Evolutionary conservation across 2,329 filamentous ascomycete species (phyloP).

Genomic region (Microcyclosporella mali): DNA sequence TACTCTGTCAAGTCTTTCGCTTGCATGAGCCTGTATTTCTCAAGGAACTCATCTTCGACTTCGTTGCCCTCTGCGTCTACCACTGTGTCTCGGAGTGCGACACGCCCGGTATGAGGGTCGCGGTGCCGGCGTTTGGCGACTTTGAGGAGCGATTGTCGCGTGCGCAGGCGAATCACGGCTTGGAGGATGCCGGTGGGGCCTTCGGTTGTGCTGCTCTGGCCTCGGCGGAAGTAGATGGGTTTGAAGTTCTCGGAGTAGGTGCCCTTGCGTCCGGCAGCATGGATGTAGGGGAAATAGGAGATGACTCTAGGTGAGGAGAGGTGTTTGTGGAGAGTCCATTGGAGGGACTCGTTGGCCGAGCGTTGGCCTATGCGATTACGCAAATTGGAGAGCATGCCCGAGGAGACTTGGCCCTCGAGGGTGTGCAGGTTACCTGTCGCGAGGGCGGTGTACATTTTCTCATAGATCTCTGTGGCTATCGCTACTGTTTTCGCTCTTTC

Average conservation of each 20-base stretch:
- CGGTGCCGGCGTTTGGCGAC: conserved; percentile 15
- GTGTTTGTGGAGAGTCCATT: conserved; percentile 29
- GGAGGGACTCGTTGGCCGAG: conserved; percentile 29
- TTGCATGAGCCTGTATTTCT: conserved; percentile 32
- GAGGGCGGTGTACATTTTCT: conserved; percentile 43
- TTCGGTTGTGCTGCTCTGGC: conserved; percentile 23
- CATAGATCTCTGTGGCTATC: too few species aligned
- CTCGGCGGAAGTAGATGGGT: conserved; percentile 10
- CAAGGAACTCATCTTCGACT: conserved; percentile 33
- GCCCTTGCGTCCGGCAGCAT: too few species aligned
- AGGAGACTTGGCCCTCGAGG: conserved; percentile 18
- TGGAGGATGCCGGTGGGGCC: conserved; percentile 23
- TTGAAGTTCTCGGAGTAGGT: too few species aligned
- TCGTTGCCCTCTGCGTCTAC: conserved; percentile 21
- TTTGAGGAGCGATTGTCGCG: conserved; percentile 24
- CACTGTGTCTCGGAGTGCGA: conserved; percentile 26
- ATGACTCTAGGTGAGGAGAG: conserved; percentile 23
- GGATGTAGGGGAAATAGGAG: too few species aligned
- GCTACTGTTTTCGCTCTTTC: too few species aligned
- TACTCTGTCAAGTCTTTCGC: conserved; percentile 42
- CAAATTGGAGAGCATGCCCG: conserved; percentile 21
- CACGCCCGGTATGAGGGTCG: conserved; percentile 12
- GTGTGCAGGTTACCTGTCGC: conserved; percentile 34
- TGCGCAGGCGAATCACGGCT: conserved; percentile 28
- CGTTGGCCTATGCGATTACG: conserved; percentile 32